Evolutionary conservation across 768 basidiomycete genomes (phyloP).

Genomic region (Lactarius evosmus): DNA sequence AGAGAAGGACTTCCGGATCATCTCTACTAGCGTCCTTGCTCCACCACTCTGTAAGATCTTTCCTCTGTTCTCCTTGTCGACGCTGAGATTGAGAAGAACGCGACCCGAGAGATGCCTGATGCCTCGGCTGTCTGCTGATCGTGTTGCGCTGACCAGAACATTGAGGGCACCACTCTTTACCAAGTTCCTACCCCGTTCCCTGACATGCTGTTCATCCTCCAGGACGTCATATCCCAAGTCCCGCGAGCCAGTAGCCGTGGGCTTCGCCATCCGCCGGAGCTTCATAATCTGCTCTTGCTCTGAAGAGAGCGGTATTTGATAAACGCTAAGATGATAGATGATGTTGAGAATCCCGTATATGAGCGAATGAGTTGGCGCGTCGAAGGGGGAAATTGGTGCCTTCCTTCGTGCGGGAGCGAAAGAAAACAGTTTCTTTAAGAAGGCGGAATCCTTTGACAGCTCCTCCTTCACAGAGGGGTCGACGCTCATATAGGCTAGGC

Average conservation of each 20-base stretch:
- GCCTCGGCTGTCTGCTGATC: constrained; percentile 58
- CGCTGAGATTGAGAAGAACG: constrained; percentile 65
- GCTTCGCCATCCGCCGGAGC: constrained; percentile 68
- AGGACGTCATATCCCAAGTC: constrained; percentile 33
- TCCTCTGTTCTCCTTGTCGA: constrained; percentile 75
- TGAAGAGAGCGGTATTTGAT: constrained; percentile 66
- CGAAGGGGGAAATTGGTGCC: constrained; percentile 22
- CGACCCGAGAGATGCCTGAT: constrained; percentile 58
- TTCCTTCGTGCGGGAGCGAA: constrained; percentile 29
- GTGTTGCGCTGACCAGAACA: constrained; percentile 55
- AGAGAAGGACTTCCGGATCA: constrained; percentile 52
- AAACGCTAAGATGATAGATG: constrained; percentile 68
- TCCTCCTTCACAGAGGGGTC: constrained; percentile 57
- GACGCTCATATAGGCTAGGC: constrained; percentile 70
- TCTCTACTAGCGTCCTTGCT: constrained; percentile 56
- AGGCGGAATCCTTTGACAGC: constrained; percentile 48
- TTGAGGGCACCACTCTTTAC: constrained; percentile 62
- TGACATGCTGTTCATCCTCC: constrained; percentile 68
- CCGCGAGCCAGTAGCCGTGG: constrained; percentile 22
- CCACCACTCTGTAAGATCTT: constrained; percentile 76
- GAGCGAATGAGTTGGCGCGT: constrained; percentile 47
- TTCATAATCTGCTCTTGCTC: constrained; percentile 83
- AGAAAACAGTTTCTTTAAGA: constrained; percentile 48
- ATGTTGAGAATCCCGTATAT: constrained; percentile 78
- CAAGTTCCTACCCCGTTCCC: constrained; percentile 52